A percentile compares a stretch with the other conserved stretches of the same genome.
These are phyloP conservation scores for Hymenoscyphus linearis DNA, from an alignment of 2,329 filamentous ascomycete genomes.

Conservation along the genomic window DNA sequence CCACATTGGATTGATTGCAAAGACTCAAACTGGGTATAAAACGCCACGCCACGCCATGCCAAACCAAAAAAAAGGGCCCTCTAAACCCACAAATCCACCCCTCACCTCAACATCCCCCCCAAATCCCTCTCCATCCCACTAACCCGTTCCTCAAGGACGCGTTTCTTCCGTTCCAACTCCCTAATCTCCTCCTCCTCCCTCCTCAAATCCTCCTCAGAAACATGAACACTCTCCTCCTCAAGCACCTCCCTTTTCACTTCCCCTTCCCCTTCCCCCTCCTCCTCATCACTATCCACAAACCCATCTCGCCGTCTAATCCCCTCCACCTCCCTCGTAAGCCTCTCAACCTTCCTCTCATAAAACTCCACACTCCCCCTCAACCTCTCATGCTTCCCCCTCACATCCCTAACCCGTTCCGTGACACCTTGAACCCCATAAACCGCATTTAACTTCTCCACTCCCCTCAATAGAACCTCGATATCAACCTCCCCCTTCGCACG, in stretches of 20 bases:
- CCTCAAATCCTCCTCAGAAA: constrained; percentile 64
- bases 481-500: constrained; percentile 66
- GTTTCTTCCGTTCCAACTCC: constrained; percentile 59
- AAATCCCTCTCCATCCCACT: constrained; percentile 63
- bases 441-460: constrained; percentile 82
- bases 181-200: constrained; percentile 63
- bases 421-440: constrained; percentile 84
- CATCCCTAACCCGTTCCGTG: constrained; percentile 64
- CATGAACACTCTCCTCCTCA: constrained; percentile 34
- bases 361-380: constrained; percentile 69
- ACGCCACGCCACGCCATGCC: constrained; percentile 1
- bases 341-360: constrained; percentile 74
- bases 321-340: constrained; percentile 69
- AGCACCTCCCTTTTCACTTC: constrained; percentile 24
- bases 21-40: constrained; percentile 10
- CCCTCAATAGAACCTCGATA: constrained; percentile 75
- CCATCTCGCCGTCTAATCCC: constrained; percentile 63
- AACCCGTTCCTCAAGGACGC: constrained; percentile 56
- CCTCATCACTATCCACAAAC: constrained; percentile 48
- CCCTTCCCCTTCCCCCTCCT: constrained; percentile 40
- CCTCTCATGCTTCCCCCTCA: constrained; percentile 67
- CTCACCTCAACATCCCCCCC: constrained; percentile 44
- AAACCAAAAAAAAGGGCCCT: no score
- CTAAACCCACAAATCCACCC: no score
- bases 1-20: neutral